A percentile compares a stretch with the other conserved stretches of the same genome.
phyloP scores from a whole-genome alignment of 139 green algal genomes.

The Ettlia oleoabundans region DNA sequence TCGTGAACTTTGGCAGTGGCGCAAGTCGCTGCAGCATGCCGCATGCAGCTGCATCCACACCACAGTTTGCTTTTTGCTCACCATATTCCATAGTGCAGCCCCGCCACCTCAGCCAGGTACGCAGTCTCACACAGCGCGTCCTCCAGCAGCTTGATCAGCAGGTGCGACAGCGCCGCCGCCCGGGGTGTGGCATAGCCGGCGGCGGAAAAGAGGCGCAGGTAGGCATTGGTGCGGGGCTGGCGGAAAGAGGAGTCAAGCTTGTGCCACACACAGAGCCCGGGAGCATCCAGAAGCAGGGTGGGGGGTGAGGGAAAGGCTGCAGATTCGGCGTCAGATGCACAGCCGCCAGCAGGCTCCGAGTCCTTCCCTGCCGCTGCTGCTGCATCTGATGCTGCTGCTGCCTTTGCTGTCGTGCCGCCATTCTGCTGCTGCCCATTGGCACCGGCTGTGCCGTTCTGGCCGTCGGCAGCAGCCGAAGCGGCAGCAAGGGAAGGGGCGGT shows the following conservation, averaged over 20 bases:
- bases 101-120: constrained; percentile 89
- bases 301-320: constrained; percentile 28
- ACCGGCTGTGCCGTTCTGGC: background rate
- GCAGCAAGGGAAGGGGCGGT: no score
- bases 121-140: constrained; percentile 87
- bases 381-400: background rate
- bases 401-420: background rate
- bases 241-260: constrained; percentile 81
- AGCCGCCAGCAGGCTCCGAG: background rate
- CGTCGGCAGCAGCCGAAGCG: background rate
- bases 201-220: constrained; percentile 68
- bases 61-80: constrained; percentile 83
- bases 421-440: background rate
- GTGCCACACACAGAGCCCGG: constrained; percentile 80
- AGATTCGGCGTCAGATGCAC: background rate
- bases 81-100: constrained; percentile 69
- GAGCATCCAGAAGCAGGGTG: constrained; percentile 2
- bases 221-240: constrained; percentile 66
- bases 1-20: no score
- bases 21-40: no score
- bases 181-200: constrained; percentile 47
- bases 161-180: constrained; percentile 59
- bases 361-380: constrained; percentile 2
- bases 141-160: constrained; percentile 83
- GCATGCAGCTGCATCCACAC: background rate